A percentile compares a stretch with the other conserved stretches of the same genome.
These are phyloP conservation scores for Heteromeles arbutifolia DNA, from an alignment of 306 rosid genomes.

Conservation along the genomic window DNA sequence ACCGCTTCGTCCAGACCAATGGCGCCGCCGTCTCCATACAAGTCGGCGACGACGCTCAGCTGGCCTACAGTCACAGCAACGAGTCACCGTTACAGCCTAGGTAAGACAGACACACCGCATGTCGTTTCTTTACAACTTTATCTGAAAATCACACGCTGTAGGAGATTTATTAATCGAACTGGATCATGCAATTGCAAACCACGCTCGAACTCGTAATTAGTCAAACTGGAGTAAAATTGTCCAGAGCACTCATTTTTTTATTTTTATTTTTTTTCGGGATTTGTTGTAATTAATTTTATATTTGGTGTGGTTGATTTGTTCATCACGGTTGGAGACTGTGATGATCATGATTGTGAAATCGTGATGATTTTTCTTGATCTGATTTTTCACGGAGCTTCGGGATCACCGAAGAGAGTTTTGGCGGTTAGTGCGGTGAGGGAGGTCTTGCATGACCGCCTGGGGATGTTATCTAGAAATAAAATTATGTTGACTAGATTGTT, in stretches of 20 bases:
- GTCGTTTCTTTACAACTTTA: background rate
- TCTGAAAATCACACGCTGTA: too few species aligned
- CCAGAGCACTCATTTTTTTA: background rate
- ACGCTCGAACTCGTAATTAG: background rate
- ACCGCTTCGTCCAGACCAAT: constrained; percentile 52
- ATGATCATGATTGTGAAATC: background rate
- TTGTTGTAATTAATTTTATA: background rate
- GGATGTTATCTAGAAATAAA: background rate
- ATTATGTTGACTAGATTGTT: background rate
- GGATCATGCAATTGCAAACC: background rate
- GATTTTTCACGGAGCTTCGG: background rate
- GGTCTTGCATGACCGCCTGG: constrained; percentile 6
- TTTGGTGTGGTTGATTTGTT: background rate
- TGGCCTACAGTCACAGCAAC: constrained; percentile 67
- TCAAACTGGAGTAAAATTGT: background rate
- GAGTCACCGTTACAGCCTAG: constrained; percentile 71
- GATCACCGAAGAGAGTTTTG: background rate
- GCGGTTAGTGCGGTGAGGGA: background rate
- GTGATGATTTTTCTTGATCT: background rate
- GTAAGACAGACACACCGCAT: constrained; percentile 25
- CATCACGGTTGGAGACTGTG: background rate
- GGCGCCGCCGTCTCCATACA: constrained; percentile 55
- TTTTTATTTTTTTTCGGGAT: background rate
- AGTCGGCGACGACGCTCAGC: constrained; percentile 61
- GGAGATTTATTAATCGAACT: too few species aligned